These are phyloP conservation scores for Botrytis pseudocinerea DNA, from an alignment of 2,329 filamentous ascomycete species.

Conservation along the genomic window DNA sequence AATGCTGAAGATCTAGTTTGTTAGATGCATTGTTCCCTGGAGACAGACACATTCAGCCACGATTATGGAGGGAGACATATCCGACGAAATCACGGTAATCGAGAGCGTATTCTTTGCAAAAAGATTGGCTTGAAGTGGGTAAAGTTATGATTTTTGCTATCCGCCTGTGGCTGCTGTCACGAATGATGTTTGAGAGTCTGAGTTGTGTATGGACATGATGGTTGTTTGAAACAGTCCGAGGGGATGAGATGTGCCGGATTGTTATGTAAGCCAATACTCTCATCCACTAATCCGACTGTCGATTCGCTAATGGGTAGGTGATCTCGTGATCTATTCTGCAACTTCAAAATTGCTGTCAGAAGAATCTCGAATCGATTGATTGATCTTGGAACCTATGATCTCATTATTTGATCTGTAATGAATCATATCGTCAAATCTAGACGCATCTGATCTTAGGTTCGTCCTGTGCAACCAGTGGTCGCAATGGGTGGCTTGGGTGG, in stretches of 20 bases:
- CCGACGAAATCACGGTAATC: background rate
- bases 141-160: background rate
- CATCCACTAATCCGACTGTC: background rate
- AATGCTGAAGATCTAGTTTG: background rate
- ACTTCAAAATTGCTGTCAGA: background rate
- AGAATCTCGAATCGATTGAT: background rate
- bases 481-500: too few relatives aligned
- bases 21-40: background rate
- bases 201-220: background rate
- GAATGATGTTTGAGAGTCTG: background rate
- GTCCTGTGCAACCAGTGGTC: too few relatives aligned
- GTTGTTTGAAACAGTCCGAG: slow-evolving; percentile 7
- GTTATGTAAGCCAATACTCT: background rate
- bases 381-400: background rate
- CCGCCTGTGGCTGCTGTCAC: background rate
- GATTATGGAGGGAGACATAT: background rate
- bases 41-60: background rate
- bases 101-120: background rate
- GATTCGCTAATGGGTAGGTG: background rate
- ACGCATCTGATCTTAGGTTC: too few relatives aligned
- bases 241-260: background rate
- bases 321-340: background rate
- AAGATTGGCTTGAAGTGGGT: background rate
- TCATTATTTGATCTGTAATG: too few relatives aligned
- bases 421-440: too few relatives aligned